Conservation (phyloP, 306 rosid genomes). For the Vachellia pachyceras region DNA sequence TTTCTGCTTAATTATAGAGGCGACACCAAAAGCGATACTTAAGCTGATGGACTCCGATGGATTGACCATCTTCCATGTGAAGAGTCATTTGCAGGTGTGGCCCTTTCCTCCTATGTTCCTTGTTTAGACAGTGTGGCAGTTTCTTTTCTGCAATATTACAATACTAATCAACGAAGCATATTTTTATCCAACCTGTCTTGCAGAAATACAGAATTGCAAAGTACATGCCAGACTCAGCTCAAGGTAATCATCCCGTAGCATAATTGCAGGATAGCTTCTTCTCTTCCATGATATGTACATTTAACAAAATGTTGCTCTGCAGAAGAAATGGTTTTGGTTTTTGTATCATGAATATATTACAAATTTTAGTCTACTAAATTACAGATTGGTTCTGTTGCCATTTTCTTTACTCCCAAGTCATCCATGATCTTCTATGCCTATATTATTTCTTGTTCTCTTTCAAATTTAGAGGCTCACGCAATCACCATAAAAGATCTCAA, state of each 20-base stretch:
- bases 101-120: background rate
- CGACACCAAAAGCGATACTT: slow-evolving; percentile 87
- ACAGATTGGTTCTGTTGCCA: background rate
- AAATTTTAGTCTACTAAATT: background rate
- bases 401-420: background rate
- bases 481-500: slow-evolving; percentile 22
- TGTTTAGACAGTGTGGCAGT: background rate
- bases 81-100: slow-evolving; percentile 79
- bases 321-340: slow-evolving; percentile 9
- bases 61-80: slow-evolving; percentile 88
- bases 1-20: slow-evolving; percentile 54
- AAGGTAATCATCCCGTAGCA: slow-evolving; percentile 53
- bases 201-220: slow-evolving; percentile 85
- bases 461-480: slow-evolving; percentile 13
- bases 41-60: slow-evolving; percentile 82
- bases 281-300: slow-evolving; percentile 19
- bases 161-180: background rate
- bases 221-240: slow-evolving; percentile 69
- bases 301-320: slow-evolving; percentile 18
- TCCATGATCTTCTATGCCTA: slow-evolving; percentile 6
- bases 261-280: slow-evolving; percentile 17
- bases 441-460: background rate
- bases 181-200: background rate
- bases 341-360: background rate
- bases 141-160: background rate